These are phyloP conservation scores for Wickerhamomyces canadensis DNA, from an alignment of 805 yeast species.

Conservation along the genomic window DNA sequence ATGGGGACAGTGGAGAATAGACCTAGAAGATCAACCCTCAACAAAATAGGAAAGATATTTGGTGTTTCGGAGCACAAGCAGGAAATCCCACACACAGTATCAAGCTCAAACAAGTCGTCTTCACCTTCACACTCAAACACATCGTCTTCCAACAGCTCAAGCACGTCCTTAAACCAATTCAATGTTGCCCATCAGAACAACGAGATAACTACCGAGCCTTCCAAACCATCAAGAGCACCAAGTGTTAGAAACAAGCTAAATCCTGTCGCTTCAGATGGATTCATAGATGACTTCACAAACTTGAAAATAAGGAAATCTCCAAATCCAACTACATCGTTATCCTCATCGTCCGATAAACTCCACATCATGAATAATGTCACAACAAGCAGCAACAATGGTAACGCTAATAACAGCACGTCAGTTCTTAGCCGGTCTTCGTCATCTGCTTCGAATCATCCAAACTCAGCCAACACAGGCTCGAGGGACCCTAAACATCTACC, in stretches of 20 bases:
- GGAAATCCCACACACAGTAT: background rate
- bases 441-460: conserved; percentile 11
- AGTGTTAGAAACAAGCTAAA: background rate
- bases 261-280: conserved; percentile 3
- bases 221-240: background rate
- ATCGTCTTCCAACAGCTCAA: conserved; percentile 2
- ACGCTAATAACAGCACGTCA: background rate
- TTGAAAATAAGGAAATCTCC: conserved; percentile 12
- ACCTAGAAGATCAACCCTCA: conserved; percentile 24
- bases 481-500: conserved; percentile 11
- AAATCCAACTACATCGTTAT: too few relatives aligned
- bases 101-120: background rate
- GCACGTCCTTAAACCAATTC: background rate
- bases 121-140: background rate
- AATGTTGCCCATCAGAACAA: background rate
- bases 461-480: conserved; percentile 1
- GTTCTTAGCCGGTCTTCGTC: conserved; percentile 19
- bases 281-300: conserved; percentile 4
- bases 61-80: conserved; percentile 11
- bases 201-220: background rate
- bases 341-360: too few relatives aligned
- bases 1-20: conserved; percentile 15
- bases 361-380: conserved; percentile 1
- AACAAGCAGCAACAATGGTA: conserved; percentile 1
- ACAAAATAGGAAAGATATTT: conserved; percentile 26